Base-by-base conservation (phyloP, 768 basidiomycete genomes). In the Suillus ampliporus region DNA sequence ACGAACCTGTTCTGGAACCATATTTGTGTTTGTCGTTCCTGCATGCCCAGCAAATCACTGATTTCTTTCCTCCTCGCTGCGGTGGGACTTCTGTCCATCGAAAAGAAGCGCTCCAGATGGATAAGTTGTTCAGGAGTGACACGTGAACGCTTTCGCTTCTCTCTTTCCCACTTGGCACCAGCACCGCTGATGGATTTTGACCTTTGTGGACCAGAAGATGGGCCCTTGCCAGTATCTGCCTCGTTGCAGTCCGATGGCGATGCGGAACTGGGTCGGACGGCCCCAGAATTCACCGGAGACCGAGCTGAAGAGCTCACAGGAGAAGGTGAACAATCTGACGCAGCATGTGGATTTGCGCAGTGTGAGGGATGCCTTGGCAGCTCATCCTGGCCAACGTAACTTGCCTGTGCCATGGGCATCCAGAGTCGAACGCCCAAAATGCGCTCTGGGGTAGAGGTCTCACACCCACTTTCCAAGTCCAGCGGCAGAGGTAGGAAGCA, bases 1-100 rank as follows among this genome's bases (percentile, higher is more conserved):
- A 65, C 67, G 8, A 31, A 68, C 92, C 92, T 81, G 71, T 94
- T 94, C 73, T 94, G 92, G 69, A 93, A 94, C 92, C 92, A 94
- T 52, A 94, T 90, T 75, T 94, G 92, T 0, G 90, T 92, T 79
- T 94, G 92, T 41, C 91, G 87, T 76, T 94, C 92, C 57, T 90
- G 85, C 89, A 94, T 92, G 17, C 90, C 90, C 5, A 94, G 80
- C 60, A 85, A 74, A 28, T 87, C 84, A 62, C 89, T 86, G 58
- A 94, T 91, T 68, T 92, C 91, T 59, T 86, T 85, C 47, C 92
- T 81, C 54, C 86, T 83, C 13, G 83, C 82, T 2, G 89, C 88
- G 3, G 89, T 89, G 11, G 92, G 92, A 71, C 86, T 90, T 47
- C 87, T 82, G 72, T 93, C 90, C 56, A 76, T 69, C 14, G 84